Evolutionary conservation across 2,329 filamentous ascomycete species (phyloP).

Genomic region (Penicillium olsonii): DNA sequence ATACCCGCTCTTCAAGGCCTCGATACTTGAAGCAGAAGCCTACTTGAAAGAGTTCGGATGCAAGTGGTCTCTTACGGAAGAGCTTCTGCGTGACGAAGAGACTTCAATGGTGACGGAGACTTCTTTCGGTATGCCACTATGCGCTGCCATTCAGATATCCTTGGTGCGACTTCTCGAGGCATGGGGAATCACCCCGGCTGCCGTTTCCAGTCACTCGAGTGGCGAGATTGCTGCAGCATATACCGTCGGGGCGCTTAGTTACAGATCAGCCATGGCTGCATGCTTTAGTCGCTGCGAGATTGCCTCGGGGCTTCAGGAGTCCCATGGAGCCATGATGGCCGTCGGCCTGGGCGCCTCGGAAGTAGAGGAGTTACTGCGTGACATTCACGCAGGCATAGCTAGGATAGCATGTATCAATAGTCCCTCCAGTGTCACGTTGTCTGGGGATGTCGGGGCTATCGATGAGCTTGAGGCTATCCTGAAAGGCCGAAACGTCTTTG

Average conservation of each 20-base stretch:
- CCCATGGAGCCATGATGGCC: slow-evolving; percentile 51
- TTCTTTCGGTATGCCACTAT: neutral
- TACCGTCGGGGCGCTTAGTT: neutral
- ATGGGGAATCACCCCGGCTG: slow-evolving; percentile 32
- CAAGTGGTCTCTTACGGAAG: neutral
- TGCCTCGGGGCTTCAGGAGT: neutral
- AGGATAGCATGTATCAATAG: slow-evolving; percentile 11
- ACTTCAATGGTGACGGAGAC: neutral
- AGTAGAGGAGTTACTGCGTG: slow-evolving; percentile 32
- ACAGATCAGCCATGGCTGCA: neutral
- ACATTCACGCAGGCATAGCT: neutral
- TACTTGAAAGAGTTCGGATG: neutral
- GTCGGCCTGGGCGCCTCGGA: slow-evolving; percentile 34
- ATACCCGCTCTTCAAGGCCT: neutral
- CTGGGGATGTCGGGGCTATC: slow-evolving; percentile 41
- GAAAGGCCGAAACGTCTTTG: slow-evolving; percentile 31
- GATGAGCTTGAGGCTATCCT: slow-evolving; percentile 26
- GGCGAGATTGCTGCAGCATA: slow-evolving; percentile 45
- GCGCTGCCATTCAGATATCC: neutral
- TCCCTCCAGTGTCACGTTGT: slow-evolving; percentile 43
- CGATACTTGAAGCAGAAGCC: neutral
- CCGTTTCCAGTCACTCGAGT: slow-evolving; percentile 50
- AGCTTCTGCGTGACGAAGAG: neutral
- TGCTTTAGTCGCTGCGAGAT: slow-evolving; percentile 48
- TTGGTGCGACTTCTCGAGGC: slow-evolving; percentile 19